These are phyloP conservation scores for Phaeomoniella chlamydospora DNA, from an alignment of 2,329 filamentous ascomycete genomes.

Conservation along the genomic window DNA sequence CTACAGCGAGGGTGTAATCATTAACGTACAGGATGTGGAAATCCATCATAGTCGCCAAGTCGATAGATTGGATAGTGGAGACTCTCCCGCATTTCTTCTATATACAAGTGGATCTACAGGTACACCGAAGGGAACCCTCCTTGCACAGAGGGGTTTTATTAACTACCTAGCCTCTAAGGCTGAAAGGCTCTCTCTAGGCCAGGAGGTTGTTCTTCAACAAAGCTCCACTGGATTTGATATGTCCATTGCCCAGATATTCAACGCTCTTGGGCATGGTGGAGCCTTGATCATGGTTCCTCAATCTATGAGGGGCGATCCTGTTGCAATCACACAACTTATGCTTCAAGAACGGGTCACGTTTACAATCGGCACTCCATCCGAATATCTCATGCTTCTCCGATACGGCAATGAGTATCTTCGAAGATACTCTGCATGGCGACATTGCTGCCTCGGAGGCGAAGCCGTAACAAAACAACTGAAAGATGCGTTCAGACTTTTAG, in stretches of 20 bases:
- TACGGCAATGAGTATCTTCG: constrained; percentile 8
- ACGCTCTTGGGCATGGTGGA: constrained; percentile 8
- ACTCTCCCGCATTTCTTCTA: constrained; percentile 18
- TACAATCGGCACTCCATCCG: constrained; percentile 11
- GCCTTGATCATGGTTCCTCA: constrained; percentile 7
- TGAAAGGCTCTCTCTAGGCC: constrained; percentile 4
- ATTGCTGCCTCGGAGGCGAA: constrained; percentile 11
- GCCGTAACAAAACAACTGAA: constrained; percentile 3
- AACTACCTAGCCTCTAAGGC: constrained; percentile 12
- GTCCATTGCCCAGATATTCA: constrained; percentile 10
- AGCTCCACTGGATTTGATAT: constrained; percentile 8
- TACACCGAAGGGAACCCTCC: constrained; percentile 27
- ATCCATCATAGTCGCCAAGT: not conserved
- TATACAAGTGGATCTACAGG: constrained; percentile 17
- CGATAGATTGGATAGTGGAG: constrained; percentile 11
- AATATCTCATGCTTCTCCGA: constrained; percentile 8
- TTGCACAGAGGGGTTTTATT: constrained; percentile 9
- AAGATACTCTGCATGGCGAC: constrained; percentile 6
- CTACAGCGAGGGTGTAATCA: constrained; percentile 2
- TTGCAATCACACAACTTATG: constrained; percentile 9
- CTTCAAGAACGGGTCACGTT: constrained; percentile 7
- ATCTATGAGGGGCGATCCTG: constrained; percentile 9
- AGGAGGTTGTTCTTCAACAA: constrained; percentile 7
- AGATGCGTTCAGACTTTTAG: constrained; percentile 5
- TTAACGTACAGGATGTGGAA: constrained; percentile 19